Conservation (phyloP, 768 basidiomycete genomes). For the Termitomyces sp. region DNA sequence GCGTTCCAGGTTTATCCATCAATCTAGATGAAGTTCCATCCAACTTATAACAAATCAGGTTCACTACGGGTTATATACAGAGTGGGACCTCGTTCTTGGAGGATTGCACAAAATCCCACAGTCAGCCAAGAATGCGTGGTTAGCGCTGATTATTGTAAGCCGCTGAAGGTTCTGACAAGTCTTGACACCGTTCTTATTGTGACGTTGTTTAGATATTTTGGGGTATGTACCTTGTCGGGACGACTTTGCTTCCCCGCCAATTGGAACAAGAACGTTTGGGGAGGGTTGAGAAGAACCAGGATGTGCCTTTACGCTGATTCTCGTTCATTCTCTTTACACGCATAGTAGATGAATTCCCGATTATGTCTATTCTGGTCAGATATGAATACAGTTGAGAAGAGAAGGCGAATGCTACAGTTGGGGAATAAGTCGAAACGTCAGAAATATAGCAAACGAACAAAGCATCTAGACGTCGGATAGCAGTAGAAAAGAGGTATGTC, state of each 20-base stretch:
- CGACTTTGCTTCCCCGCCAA: slow-evolving; percentile 44
- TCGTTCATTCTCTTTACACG: neutral
- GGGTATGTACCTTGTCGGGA: slow-evolving; percentile 38
- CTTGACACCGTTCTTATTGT: neutral
- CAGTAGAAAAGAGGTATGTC: slow-evolving; percentile 4
- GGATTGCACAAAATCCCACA: slow-evolving; percentile 32
- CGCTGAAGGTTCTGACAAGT: neutral
- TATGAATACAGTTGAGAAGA: slow-evolving; percentile 20
- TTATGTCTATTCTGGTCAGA: slow-evolving; percentile 5
- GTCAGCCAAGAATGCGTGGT: slow-evolving; percentile 43
- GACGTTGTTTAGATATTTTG: slow-evolving; percentile 41
- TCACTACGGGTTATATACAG: slow-evolving; percentile 46
- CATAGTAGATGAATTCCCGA: neutral
- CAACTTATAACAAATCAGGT: slow-evolving; percentile 25
- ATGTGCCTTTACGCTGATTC: slow-evolving; percentile 2
- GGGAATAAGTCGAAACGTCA: slow-evolving; percentile 10
- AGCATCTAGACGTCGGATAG: slow-evolving; percentile 13
- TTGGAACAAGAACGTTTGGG: slow-evolving; percentile 33
- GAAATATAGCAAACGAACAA: slow-evolving; percentile 13
- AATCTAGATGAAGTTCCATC: neutral
- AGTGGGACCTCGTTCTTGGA: slow-evolving; percentile 35
- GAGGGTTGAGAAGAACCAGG: slow-evolving; percentile 18
- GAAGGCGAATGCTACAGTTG: slow-evolving; percentile 6
- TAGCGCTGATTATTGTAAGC: slow-evolving; percentile 40
- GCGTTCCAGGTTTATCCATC: slow-evolving; percentile 40